phyloP scores from a whole-genome alignment of 2,329 filamentous ascomycete genomes.

The Aspergillus proliferans region DNA sequence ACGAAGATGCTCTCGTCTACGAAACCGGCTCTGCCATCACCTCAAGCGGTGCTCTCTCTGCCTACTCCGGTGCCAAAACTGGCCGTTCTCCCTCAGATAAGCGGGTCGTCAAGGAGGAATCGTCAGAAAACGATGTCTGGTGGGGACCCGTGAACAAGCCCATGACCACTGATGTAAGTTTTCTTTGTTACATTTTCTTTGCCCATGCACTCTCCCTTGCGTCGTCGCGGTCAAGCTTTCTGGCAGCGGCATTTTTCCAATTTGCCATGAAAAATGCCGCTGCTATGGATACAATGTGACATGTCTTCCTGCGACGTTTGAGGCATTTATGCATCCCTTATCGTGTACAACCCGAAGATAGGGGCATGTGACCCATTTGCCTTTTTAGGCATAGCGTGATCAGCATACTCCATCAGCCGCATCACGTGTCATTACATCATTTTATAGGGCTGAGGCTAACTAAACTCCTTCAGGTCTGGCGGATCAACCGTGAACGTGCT shows the following conservation, averaged over 20 bases:
- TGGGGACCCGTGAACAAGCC: conserved; percentile 99
- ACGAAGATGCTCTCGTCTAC: conserved; percentile 98
- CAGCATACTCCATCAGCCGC: background rate
- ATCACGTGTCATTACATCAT: conserved; percentile 28
- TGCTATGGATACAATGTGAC: background rate
- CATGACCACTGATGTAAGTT: conserved; percentile 89
- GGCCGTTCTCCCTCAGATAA: conserved; percentile 95
- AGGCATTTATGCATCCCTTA: conserved; percentile 5
- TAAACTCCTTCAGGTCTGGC: conserved; percentile 69
- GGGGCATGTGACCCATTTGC: background rate
- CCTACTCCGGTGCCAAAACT: conserved; percentile 97
- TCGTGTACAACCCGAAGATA: background rate
- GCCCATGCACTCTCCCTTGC: conserved; percentile 10
- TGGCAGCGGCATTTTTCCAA: conserved; percentile 11
- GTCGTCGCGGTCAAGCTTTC: conserved; percentile 19
- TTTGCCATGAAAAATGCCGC: background rate
- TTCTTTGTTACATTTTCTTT: conserved; percentile 8
- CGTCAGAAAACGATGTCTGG: conserved; percentile 90
- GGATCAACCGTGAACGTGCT: conserved; percentile 97
- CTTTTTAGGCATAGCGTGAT: background rate
- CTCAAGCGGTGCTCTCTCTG: conserved; percentile 86
- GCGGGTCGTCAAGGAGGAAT: conserved; percentile 87
- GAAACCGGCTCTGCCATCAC: conserved; percentile 97
- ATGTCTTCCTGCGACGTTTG: background rate
- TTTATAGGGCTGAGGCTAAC: conserved; percentile 16